Evolutionary conservation across 441 rosid species (phyloP).

Genomic region (Pelargonium cotyledonis): DNA sequence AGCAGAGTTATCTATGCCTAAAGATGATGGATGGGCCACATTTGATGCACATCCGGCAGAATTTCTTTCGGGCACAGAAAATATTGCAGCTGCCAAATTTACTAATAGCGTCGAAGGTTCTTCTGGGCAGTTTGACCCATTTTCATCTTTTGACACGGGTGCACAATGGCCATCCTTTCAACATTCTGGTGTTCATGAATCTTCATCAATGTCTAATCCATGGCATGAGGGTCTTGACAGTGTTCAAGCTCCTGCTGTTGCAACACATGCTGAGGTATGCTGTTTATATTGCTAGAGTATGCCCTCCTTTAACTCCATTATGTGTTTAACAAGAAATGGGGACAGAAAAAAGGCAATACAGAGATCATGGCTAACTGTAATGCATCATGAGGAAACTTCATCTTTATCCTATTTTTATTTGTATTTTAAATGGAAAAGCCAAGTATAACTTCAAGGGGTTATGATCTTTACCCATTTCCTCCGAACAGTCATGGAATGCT

Average conservation of each 20-base stretch:
- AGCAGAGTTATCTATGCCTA: constrained; percentile 24
- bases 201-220: constrained; percentile 38
- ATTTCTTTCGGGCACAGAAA: constrained; percentile 28
- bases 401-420: not conserved
- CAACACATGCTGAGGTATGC: constrained; percentile 45
- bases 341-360: not conserved
- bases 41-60: constrained; percentile 51
- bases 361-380: not conserved
- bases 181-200: constrained; percentile 31
- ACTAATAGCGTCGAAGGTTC: constrained; percentile 25
- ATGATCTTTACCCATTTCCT: constrained; percentile 10
- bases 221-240: constrained; percentile 39
- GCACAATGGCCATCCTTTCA: constrained; percentile 50
- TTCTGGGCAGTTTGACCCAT: constrained; percentile 35
- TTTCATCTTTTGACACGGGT: constrained; percentile 34
- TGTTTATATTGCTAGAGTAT: constrained; percentile 7
- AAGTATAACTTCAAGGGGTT: too few species aligned
- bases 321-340: not conserved
- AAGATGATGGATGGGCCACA: constrained; percentile 85
- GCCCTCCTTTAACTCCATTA: not conserved
- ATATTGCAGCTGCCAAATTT: constrained; percentile 23
- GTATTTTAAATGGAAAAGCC: not conserved
- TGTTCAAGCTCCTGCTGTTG: constrained; percentile 27
- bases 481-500: constrained; percentile 66
- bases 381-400: not conserved